Evolutionary conservation across 495 filamentous ascomycete genomes (phyloP).

Genomic region (Bombardia bombarda): DNA sequence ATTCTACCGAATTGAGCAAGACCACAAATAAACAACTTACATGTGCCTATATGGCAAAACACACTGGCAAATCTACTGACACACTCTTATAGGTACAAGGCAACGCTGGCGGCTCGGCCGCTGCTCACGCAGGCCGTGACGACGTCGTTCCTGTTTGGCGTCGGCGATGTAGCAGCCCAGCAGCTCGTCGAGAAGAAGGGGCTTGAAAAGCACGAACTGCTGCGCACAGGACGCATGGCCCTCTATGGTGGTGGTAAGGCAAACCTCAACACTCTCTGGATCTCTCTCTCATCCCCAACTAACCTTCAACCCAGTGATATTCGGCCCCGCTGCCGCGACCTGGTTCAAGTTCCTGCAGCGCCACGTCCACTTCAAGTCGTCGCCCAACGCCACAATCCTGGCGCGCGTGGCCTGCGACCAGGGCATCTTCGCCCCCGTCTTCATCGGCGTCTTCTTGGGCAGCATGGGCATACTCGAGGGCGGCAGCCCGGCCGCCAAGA

Average conservation of each 20-base stretch:
- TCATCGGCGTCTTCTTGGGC: constrained; percentile 74
- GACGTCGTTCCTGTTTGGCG: constrained; percentile 80
- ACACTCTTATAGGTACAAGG: constrained; percentile 71
- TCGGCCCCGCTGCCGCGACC: constrained; percentile 81
- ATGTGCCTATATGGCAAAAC: not conserved
- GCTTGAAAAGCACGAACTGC: constrained; percentile 67
- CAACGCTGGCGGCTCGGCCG: constrained; percentile 69
- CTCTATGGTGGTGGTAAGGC: constrained; percentile 78
- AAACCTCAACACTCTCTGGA: not conserved
- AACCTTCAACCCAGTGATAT: constrained; percentile 51
- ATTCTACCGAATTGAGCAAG: not conserved
- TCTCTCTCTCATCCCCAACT: not conserved
- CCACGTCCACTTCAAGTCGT: constrained; percentile 51
- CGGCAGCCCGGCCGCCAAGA: constrained; percentile 57
- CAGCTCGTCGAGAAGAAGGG: constrained; percentile 83
- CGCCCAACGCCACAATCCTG: constrained; percentile 59
- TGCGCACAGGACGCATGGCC: constrained; percentile 81
- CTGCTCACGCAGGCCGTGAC: constrained; percentile 84
- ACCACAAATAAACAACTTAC: not conserved
- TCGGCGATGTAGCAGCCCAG: constrained; percentile 88
- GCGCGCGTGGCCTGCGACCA: constrained; percentile 83
- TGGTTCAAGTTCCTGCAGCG: constrained; percentile 76
- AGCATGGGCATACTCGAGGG: constrained; percentile 90
- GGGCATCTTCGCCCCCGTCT: constrained; percentile 71
- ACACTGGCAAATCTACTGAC: too few relatives aligned